A percentile compares a stretch with the other conserved stretches of the same genome.
Evolutionary conservation across 345 rosid species (phyloP).

Genomic region (Chamaenerion angustifolium): DNA sequence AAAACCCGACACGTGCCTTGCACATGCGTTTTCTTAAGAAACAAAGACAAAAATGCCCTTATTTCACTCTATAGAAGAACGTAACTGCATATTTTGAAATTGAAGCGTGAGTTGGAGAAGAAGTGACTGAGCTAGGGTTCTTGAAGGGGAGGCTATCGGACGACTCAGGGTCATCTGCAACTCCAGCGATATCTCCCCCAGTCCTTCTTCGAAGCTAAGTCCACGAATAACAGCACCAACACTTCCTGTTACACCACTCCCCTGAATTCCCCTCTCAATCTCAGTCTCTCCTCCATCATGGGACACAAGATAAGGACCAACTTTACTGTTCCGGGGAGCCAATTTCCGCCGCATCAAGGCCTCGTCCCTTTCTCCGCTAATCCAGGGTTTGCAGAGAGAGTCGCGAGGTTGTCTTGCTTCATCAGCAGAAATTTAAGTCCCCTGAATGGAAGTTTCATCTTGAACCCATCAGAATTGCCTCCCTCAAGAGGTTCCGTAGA

Average conservation of each 20-base stretch:
- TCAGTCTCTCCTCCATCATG: constrained; percentile 28
- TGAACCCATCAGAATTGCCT: constrained; percentile 17
- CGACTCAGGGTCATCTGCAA: constrained; percentile 48
- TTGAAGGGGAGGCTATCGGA: too few species aligned
- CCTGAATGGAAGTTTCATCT: constrained; percentile 11
- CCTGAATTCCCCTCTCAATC: constrained; percentile 47
- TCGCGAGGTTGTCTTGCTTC: constrained; percentile 29
- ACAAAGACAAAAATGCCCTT: too few species aligned
- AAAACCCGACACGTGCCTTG: too few species aligned
- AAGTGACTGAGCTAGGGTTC: too few species aligned
- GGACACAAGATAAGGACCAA: constrained; percentile 29
- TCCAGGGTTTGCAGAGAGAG: constrained; percentile 37
- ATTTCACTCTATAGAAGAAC: too few species aligned
- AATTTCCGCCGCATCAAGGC: constrained; percentile 11
- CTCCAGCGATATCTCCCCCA: constrained; percentile 24
- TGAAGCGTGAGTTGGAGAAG: too few species aligned
- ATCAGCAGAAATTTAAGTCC: constrained; percentile 8
- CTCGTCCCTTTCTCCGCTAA: constrained; percentile 26
- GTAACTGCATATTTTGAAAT: too few species aligned
- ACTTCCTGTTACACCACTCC: constrained; percentile 34
- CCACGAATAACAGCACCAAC: constrained; percentile 14
- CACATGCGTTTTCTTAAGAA: too few species aligned
- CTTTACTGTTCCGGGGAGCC: constrained; percentile 14
- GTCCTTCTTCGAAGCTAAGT: constrained; percentile 11
- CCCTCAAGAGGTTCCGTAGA: constrained; percentile 3